Percentiles rank a stretch among this genome's conserved stretches.
phyloP scores from a whole-genome alignment of 805 yeast species.

The Sungouiozyma intestinalis region DNA sequence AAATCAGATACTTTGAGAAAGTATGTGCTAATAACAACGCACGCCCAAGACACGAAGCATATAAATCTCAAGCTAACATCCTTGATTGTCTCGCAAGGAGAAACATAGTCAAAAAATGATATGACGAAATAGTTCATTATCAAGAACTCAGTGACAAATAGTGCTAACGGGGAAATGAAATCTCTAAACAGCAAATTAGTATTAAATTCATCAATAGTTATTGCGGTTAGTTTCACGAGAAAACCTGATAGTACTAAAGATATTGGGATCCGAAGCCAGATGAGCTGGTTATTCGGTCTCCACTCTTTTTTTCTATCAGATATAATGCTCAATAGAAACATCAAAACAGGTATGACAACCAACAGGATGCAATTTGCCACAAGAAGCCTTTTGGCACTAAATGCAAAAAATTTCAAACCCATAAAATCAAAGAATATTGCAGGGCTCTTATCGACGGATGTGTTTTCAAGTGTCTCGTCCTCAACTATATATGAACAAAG shows the following conservation, averaged over 20 bases:
- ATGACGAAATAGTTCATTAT: conserved; percentile 48
- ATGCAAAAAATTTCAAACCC: conserved; percentile 44
- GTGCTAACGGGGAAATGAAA: conserved; percentile 39
- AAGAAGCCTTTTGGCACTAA: conserved; percentile 41
- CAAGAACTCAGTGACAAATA: conserved; percentile 38
- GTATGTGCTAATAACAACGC: conserved; percentile 41
- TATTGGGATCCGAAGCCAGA: conserved; percentile 49
- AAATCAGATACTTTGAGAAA: conserved; percentile 39
- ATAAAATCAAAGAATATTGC: conserved; percentile 60
- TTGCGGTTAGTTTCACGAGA: conserved; percentile 28
- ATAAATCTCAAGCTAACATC: conserved; percentile 45
- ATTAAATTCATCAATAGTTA: conserved; percentile 34
- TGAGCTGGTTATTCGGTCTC: conserved; percentile 31
- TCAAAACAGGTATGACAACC: conserved; percentile 43
- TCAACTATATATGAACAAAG: conserved; percentile 39
- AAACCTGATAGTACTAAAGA: conserved; percentile 39
- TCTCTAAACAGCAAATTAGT: conserved; percentile 44
- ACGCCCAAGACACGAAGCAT: conserved; percentile 47
- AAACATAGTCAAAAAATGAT: conserved; percentile 28
- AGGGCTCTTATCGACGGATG: conserved; percentile 23
- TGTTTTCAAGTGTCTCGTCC: conserved; percentile 23
- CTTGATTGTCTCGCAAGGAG: conserved; percentile 45
- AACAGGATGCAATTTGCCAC: conserved; percentile 44
- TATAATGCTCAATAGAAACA: conserved; percentile 39
- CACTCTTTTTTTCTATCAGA: conserved; percentile 39